These are phyloP conservation scores for Aristolochia fimbriata DNA, from an alignment of 164 flowering plant genomes.

Conservation along the genomic window DNA sequence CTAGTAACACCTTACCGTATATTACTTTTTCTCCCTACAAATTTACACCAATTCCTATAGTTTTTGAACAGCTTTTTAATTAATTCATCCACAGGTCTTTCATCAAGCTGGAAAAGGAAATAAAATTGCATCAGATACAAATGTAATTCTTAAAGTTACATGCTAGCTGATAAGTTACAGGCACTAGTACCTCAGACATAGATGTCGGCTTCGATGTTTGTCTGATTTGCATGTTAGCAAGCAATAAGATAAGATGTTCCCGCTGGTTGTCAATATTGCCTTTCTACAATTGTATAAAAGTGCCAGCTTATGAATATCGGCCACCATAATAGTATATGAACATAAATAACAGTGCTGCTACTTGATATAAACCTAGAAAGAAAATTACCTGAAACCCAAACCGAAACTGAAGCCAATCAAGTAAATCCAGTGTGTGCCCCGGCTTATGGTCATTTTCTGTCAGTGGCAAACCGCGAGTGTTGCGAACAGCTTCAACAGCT, in stretches of 20 bases:
- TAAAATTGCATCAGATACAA: slow-evolving; percentile 6
- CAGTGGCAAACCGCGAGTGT: slow-evolving; percentile 59
- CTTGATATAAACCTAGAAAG: neutral
- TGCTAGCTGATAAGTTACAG: neutral
- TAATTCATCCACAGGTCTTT: slow-evolving; percentile 57
- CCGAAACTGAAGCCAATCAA: slow-evolving; percentile 63
- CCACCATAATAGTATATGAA: slow-evolving; percentile 16
- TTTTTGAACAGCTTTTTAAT: slow-evolving; percentile 81
- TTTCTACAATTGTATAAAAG: slow-evolving; percentile 27
- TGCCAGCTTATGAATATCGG: neutral
- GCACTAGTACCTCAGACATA: slow-evolving; percentile 36
- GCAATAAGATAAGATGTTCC: slow-evolving; percentile 88
- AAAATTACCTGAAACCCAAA: slow-evolving; percentile 82
- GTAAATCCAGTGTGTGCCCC: slow-evolving; percentile 39
- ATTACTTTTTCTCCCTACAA: slow-evolving; percentile 57
- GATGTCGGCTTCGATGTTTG: slow-evolving; percentile 33
- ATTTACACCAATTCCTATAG: slow-evolving; percentile 90
- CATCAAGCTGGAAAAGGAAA: slow-evolving; percentile 43
- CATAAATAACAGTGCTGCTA: slow-evolving; percentile 41
- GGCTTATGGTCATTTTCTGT: slow-evolving; percentile 28
- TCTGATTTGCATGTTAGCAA: slow-evolving; percentile 66
- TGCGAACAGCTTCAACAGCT: slow-evolving; percentile 55
- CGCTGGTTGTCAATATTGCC: slow-evolving; percentile 87
- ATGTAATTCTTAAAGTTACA: neutral
- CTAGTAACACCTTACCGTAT: slow-evolving; percentile 35